Conservation (phyloP, 2,329 filamentous ascomycete species). For the Graphilbum ipis-grandicollis region DNA sequence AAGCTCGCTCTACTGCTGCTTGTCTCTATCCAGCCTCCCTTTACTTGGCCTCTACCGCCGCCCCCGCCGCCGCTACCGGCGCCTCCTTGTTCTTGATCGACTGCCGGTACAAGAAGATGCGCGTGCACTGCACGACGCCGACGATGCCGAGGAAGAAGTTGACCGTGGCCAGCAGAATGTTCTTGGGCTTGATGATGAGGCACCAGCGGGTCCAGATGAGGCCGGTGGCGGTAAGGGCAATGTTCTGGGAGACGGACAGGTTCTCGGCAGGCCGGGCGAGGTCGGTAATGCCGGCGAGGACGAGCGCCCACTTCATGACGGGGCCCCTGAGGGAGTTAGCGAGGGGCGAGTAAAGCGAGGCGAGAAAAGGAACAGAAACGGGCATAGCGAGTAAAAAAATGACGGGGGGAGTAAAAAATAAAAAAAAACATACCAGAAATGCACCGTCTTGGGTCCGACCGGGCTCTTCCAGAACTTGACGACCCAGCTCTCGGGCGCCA, state of each 20-base stretch:
- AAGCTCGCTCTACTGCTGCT: no score
- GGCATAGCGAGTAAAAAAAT: background rate
- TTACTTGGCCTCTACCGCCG: background rate
- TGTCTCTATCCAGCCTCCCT: background rate
- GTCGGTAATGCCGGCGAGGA: slow-evolving; percentile 82
- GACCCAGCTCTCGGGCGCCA: slow-evolving; percentile 38
- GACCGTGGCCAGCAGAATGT: slow-evolving; percentile 85
- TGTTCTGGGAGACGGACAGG: slow-evolving; percentile 85
- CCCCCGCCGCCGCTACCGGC: background rate
- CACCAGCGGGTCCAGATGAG: slow-evolving; percentile 99
- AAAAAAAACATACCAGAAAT: slow-evolving; percentile 62
- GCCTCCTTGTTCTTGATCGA: background rate
- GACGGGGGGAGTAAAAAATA: background rate
- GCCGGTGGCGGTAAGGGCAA: slow-evolving; percentile 75
- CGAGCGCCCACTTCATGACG: slow-evolving; percentile 92
- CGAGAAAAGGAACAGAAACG: no score
- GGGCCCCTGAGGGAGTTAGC: slow-evolving; percentile 61
- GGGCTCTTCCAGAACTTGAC: slow-evolving; percentile 73
- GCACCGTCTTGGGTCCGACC: slow-evolving; percentile 77
- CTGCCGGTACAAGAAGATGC: slow-evolving; percentile 40
- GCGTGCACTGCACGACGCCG: slow-evolving; percentile 62
- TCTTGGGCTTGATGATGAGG: slow-evolving; percentile 87
- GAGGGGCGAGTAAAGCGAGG: no score
- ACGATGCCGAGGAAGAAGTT: slow-evolving; percentile 96
- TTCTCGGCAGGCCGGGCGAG: slow-evolving; percentile 81